A percentile compares a stretch with the other conserved stretches of the same genome.
Conservation (phyloP, 257 asterid species). For the Plantago ovata region DNA sequence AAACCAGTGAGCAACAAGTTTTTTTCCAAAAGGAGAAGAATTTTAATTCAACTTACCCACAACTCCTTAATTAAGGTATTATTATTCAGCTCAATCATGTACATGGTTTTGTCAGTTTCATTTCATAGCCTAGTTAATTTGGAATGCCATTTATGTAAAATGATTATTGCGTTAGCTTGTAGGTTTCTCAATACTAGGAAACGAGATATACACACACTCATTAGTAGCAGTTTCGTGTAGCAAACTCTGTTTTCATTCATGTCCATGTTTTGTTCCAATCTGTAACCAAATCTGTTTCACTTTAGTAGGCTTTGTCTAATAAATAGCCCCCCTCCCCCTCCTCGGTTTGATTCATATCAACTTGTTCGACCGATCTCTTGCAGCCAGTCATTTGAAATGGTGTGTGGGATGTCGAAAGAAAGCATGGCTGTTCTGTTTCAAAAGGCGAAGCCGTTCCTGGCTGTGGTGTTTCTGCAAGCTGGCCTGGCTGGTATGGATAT, state of each 20-base stretch:
- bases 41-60: no score
- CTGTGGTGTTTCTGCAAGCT: conserved; percentile 69
- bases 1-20: no score
- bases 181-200: no score
- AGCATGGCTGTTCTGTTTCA: conserved; percentile 20
- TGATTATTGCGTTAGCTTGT: no score
- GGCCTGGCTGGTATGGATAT: conserved; percentile 95
- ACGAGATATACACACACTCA: background rate
- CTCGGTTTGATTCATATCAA: background rate
- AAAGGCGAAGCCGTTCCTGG: conserved; percentile 67
- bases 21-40: no score
- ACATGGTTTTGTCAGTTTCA: no score
- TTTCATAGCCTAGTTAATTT: no score
- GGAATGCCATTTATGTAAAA: no score
- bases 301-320: background rate
- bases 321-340: conserved; percentile 2
- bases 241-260: background rate
- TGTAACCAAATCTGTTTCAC: conserved; percentile 1
- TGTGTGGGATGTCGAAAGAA: conserved; percentile 18
- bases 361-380: background rate
- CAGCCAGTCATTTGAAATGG: conserved; percentile 7
- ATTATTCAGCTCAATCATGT: no score
- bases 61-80: no score
- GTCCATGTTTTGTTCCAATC: background rate
- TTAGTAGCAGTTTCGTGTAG: background rate